Evolutionary conservation across 139 green algal species (phyloP), one percentile per base, ranked within the genome.

Genomic region (Parachlorella kessleri): DNA sequence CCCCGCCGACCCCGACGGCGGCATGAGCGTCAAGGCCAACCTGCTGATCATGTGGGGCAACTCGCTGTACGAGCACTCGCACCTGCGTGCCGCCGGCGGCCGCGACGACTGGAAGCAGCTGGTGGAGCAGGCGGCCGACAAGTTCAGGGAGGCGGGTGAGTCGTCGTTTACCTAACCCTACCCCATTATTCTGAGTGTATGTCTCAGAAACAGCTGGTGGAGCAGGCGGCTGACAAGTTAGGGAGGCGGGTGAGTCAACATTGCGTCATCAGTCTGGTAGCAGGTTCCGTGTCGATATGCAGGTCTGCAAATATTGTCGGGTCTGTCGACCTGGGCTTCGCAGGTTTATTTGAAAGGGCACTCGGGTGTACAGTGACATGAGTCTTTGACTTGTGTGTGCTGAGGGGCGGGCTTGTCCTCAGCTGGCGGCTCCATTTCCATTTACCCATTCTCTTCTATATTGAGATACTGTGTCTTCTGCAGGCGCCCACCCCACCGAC

Each of bases 141-240:
- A 87, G 64, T 90, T 90, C 70, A 53, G 37, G 36, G 79, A 90
- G 54, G 85, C 85, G 9, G 77, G 76, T 81, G 76, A 80, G 75
- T 2, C 3, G 14, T 2, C 55, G 33, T 1, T 73, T 30, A 36
- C 7, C 65, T 40, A 24, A 33, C 65, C 4, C n/a, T 40, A 24
- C 24, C n/a, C n/a, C n/a, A n/a, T n/a, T n/a, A n/a, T n/a, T n/a
- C n/a, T n/a, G n/a, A n/a, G n/a, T n/a, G n/a, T n/a, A n/a, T n/a
- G n/a, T n/a, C n/a, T n/a, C n/a, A n/a, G 84, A 85, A 84, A 67
- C 68, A 70, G 24, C 66, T 77, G 35, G 55, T 90, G 38, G 63
- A 86, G 48, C 66, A 86, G 76, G 85, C 85, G 10, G 72, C 79
- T 3, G 84, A 30, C 39, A 77, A 87, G 64, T 90, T 90, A 53